Conservation (phyloP, 352 stramenopile genomes). For the Thraustotheca clavata region DNA sequence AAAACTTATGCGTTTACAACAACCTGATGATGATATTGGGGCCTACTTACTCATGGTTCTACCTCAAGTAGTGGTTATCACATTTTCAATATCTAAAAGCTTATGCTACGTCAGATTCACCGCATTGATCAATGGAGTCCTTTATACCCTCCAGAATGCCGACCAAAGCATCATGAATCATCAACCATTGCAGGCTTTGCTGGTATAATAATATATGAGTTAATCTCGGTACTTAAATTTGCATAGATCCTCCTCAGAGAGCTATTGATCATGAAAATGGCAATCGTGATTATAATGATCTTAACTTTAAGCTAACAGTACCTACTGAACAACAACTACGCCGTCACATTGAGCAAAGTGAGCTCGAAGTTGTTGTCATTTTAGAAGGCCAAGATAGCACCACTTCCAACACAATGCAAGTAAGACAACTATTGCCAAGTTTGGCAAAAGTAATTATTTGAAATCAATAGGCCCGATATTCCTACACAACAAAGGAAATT, state of each 20-base stretch:
- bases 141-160: conserved; percentile 68
- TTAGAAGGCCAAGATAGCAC: conserved; percentile 78
- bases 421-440: background rate
- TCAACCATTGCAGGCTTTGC: conserved; percentile 52
- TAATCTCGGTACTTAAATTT: background rate
- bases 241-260: conserved; percentile 49
- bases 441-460: background rate
- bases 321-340: conserved; percentile 66
- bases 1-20: conserved; percentile 83
- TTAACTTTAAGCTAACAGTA: background rate
- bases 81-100: background rate
- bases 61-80: conserved; percentile 49
- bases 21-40: conserved; percentile 74
- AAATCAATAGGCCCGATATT: conserved; percentile 29
- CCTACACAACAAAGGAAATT: conserved; percentile 76
- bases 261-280: conserved; percentile 77
- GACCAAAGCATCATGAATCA: conserved; percentile 33
- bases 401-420: conserved; percentile 84
- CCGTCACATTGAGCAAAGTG: conserved; percentile 50
- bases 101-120: conserved; percentile 29
- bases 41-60: conserved; percentile 77
- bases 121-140: conserved; percentile 82
- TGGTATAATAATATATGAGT: too few species aligned
- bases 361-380: conserved; percentile 72
- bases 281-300: conserved; percentile 46